These are phyloP conservation scores for Paraphoma sp. DNA, from an alignment of 2,329 filamentous ascomycete genomes.

Conservation along the genomic window DNA sequence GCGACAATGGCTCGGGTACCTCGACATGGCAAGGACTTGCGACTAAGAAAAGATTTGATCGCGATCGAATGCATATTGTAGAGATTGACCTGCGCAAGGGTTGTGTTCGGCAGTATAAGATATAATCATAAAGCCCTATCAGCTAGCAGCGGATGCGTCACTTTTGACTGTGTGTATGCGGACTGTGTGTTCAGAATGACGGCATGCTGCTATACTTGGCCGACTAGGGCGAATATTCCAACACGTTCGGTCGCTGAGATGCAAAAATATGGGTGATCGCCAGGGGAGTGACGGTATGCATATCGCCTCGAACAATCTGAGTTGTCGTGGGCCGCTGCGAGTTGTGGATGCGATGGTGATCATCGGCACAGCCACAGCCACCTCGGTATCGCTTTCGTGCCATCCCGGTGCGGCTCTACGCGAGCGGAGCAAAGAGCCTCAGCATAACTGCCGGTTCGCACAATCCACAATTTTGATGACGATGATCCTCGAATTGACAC, in stretches of 20 bases:
- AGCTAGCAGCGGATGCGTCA: not conserved
- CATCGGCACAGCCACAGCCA: slow-evolving; percentile 21
- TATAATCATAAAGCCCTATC: slow-evolving; percentile 1
- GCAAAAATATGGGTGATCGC: slow-evolving; percentile 10
- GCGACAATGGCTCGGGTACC: not conserved
- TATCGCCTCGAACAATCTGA: not conserved
- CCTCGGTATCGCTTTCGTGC: slow-evolving; percentile 1
- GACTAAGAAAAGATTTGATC: slow-evolving; percentile 9
- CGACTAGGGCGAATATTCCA: not conserved
- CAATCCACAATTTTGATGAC: not conserved
- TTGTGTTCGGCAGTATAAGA: not conserved
- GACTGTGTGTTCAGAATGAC: slow-evolving; percentile 11
- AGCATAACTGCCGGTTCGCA: not conserved
- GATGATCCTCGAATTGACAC: not conserved
- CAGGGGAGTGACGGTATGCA: not conserved
- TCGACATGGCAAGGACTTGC: not conserved
- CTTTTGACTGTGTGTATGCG: not conserved
- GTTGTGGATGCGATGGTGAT: slow-evolving; percentile 8
- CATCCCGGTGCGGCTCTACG: not conserved
- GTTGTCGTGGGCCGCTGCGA: not conserved
- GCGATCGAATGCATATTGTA: slow-evolving; percentile 7
- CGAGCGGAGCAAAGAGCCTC: not conserved
- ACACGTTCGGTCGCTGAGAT: slow-evolving; percentile 6
- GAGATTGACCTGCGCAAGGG: not conserved
- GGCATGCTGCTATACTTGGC: slow-evolving; percentile 15